A percentile compares a stretch with the other conserved stretches of the same genome.
Conservation (phyloP, 202 grass and related monocot species). For the Eragrostis tef region DNA sequence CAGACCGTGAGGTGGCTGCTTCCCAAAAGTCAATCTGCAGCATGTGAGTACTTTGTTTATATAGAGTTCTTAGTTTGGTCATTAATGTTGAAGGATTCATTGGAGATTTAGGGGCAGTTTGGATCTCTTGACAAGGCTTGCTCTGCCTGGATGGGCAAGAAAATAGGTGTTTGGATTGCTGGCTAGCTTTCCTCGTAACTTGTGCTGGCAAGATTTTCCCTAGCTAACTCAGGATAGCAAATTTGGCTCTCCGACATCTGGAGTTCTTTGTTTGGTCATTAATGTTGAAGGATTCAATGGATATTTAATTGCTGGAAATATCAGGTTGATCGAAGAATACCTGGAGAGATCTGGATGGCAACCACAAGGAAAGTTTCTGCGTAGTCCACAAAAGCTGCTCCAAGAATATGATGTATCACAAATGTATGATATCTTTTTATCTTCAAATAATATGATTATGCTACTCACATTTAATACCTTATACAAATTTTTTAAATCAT, state of each 20-base stretch:
- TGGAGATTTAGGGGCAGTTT: constrained; percentile 13
- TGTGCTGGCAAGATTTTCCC: no score
- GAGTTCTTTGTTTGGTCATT: no score
- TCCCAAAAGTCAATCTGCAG: constrained; percentile 94
- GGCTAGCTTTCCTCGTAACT: no score
- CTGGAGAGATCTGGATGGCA: constrained; percentile 79
- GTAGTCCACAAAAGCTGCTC: constrained; percentile 51
- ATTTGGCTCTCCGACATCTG: no score
- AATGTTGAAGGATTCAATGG: no score
- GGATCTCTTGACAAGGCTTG: no score
- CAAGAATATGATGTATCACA: constrained; percentile 52
- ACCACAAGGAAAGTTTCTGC: constrained; percentile 41
- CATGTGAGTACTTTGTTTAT: constrained; percentile 62
- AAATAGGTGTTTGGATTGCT: no score
- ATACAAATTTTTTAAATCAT: constrained; percentile 5
- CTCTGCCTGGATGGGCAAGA: no score
- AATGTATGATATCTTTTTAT: constrained; percentile 51
- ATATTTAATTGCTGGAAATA: constrained; percentile 31
- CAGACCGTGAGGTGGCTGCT: constrained; percentile 78
- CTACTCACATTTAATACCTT: neutral
- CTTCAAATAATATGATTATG: constrained; percentile 7
- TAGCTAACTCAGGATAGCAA: no score
- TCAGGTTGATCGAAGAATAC: constrained; percentile 98
- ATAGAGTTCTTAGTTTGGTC: constrained; percentile 26
- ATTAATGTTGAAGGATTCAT: constrained; percentile 34